A percentile compares a stretch with the other conserved stretches of the same genome.
These are phyloP conservation scores for Spathaspora arborariae DNA, from an alignment of 805 yeast species.

Conservation along the genomic window DNA sequence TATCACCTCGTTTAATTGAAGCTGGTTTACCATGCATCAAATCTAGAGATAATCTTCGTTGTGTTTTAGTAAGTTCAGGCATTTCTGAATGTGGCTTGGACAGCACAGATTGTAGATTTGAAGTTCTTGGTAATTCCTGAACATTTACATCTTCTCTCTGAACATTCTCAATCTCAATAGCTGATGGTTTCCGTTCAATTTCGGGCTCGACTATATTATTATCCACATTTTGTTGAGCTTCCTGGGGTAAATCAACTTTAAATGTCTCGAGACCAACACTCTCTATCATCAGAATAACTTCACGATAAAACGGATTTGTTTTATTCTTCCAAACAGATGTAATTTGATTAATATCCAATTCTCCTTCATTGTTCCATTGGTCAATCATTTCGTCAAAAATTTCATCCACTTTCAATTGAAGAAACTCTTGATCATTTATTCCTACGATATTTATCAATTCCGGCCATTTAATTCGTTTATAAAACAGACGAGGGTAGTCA, in stretches of 20 bases:
- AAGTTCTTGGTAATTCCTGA: background rate
- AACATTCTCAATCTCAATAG: background rate
- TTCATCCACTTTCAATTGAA: conserved; percentile 20
- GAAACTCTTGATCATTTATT: conserved; percentile 13
- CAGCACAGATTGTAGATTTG: background rate
- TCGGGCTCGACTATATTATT: background rate
- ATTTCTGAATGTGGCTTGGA: conserved; percentile 7
- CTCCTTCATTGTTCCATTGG: conserved; percentile 4
- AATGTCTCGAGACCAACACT: conserved; percentile 3
- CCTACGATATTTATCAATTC: conserved; percentile 11
- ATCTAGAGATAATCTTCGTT: conserved; percentile 26
- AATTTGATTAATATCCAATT: conserved; percentile 5
- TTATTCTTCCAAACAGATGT: conserved; percentile 6
- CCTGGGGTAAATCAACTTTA: conserved; percentile 1
- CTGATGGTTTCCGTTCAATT: background rate
- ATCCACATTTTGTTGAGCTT: background rate
- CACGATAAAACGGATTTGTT: conserved; percentile 8
- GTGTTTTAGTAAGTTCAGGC: conserved; percentile 17
- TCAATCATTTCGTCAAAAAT: conserved; percentile 14
- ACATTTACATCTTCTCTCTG: background rate
- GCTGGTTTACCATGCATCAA: conserved; percentile 20
- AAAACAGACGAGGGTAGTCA: conserved; percentile 11
- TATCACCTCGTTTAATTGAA: conserved; percentile 6
- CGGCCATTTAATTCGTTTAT: conserved; percentile 17
- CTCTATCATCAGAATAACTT: conserved; percentile 10